phyloP scores from a whole-genome alignment of 768 basidiomycete species.

The Neoboletus subvelutipes region DNA sequence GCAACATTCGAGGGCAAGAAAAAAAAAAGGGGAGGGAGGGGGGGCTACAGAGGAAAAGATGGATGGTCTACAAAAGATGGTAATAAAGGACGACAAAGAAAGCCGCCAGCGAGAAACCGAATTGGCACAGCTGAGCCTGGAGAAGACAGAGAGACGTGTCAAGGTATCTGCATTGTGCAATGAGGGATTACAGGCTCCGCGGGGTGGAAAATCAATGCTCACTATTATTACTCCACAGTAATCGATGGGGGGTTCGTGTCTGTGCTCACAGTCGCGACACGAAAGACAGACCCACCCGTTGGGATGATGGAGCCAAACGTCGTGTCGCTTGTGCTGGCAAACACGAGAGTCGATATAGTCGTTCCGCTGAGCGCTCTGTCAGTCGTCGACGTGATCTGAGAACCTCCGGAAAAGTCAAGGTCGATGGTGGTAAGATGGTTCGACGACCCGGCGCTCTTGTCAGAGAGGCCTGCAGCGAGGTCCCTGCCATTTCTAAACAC shows the following conservation, averaged over 20 bases:
- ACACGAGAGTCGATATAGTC: constrained; percentile 4
- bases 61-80: background rate
- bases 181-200: no score
- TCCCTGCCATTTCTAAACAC: constrained; percentile 10
- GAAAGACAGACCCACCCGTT: background rate
- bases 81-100: background rate
- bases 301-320: background rate
- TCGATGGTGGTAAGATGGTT: constrained; percentile 29
- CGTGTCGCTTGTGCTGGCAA: background rate
- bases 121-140: background rate
- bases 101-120: background rate
- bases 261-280: background rate
- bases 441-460: constrained; percentile 1
- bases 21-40: no score
- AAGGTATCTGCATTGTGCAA: background rate
- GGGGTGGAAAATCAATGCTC: background rate
- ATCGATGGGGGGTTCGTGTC: background rate
- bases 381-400: background rate
- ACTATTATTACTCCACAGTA: background rate
- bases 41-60: background rate
- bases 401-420: constrained; percentile 14
- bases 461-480: constrained; percentile 1
- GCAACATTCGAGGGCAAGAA: background rate
- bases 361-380: constrained; percentile 2
- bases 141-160: background rate